Base-by-base conservation (phyloP, 225 moss, liverwort and hornwort species). In the Physcomitrium patens region DNA sequence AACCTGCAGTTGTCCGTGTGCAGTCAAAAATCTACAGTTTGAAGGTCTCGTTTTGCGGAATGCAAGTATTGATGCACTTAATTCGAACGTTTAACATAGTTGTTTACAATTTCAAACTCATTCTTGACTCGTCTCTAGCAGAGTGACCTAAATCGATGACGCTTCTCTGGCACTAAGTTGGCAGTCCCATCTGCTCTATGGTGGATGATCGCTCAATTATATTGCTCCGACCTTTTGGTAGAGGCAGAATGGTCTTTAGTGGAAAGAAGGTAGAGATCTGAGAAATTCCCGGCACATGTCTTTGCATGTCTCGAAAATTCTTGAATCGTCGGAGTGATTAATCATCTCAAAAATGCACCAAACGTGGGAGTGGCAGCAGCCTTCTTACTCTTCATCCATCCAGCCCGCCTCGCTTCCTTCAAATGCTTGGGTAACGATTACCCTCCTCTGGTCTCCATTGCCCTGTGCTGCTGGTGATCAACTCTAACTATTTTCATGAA, bases 361-460 rank as follows among this genome's bases (percentile, higher is more conserved):
- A 28, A 49, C 67, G 48, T 79, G 83, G 79, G 83, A 79, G 76
- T 79, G 79, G 79, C 79, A 79, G 72, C 79, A 63, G 60, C 68
- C 79, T 42, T 71, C 63, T 65, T 75, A 47, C 56, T 44, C 53
- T 76, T 49, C 79, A 27, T 31, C 48, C 28, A 0, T 54, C 61
- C 74, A 60, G 31, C 76, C 71, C 26, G 70, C 65, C 41, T 44
- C 76, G 23, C 71, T 62, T 67, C 63, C 75, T 67, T 23, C 71
- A 67, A 65, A 83, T 67, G 57, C 72, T 72, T 79, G 72, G 83
- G 83, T 83, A 83, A 27, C 16, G 8, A 67, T 28, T 19, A 5
- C 12, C 17, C 10, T 28, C 58, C 44, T 58, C 45, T 45, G 15
- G 20, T 5, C 27, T 45, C 20, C 61, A 31, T 48, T 23, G n/a